Evolutionary conservation across 331 rosid genomes (phyloP), one percentile per base, ranked within the genome.

Genomic region (Spiraea crenata): DNA sequence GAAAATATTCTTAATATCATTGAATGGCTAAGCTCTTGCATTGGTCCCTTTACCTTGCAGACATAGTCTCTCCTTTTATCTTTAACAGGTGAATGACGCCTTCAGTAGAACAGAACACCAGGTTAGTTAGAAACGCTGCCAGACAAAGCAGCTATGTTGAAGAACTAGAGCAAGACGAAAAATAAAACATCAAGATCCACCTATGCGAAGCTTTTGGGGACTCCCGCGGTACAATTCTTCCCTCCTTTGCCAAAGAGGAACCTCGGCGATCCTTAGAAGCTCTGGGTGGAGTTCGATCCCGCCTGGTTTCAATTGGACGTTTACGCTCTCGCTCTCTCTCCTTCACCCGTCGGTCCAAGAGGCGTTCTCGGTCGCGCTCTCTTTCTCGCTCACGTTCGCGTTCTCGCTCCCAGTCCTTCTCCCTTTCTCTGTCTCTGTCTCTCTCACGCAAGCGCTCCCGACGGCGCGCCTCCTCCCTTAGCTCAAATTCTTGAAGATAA

Each of bases 41-140:
- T 64, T 51, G 63, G 76, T 87, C 74, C 78, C 70, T 85, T 91
- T 95, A 95, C 99, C 99, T 95, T 95, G 97, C 97, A 91, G 90
- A 87, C 88, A 95, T 91, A 95, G 59, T 91, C 99, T 86, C 99
- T 95, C 85, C 97, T 81, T 86, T 91, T 95, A 81, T 95, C 99
- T 89, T 87, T 91, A 89, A 89, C 90, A 69, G 97, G 97, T 88
- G 99, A 89, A 79, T 82, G 99, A 82, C 83, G 96, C 99, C 99
- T 95, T 95, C 99, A 95, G 95, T 85, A 91, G 86, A 87, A 89
- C 88, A 95, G 93, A 91, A 88, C 90, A 95, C 81, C 80, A 72
- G 80, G 97, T 95, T 90, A 92, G 98, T 86, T 78, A 85, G 61
- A 91, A 80, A 62, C 80, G 90, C 89, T 78, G 85, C 86, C 89